These are phyloP conservation scores for Yarrowia sp. DNA, from an alignment of 805 yeast genomes.

Conservation along the genomic window DNA sequence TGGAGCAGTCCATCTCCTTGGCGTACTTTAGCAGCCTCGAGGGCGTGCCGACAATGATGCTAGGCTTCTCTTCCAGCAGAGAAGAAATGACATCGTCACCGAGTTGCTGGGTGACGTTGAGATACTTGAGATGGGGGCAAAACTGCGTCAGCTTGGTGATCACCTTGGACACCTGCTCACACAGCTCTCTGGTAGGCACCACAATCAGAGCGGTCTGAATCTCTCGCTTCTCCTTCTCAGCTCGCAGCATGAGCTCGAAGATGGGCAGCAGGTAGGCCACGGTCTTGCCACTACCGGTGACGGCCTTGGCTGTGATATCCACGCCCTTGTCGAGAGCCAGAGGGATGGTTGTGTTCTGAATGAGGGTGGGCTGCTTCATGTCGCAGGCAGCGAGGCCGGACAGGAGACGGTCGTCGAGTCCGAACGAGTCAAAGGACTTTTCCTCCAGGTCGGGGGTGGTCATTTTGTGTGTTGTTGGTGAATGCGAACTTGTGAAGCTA, in stretches of 20 bases:
- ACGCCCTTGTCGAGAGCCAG: conserved; percentile 84
- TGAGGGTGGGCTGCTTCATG: conserved; percentile 80
- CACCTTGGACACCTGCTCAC: conserved; percentile 77
- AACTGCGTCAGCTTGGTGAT: conserved; percentile 64
- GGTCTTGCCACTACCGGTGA: conserved; percentile 96
- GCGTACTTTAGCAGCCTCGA: conserved; percentile 60
- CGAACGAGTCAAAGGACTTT: conserved; percentile 62
- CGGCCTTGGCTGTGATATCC: conserved; percentile 90
- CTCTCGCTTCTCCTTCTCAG: conserved; percentile 32
- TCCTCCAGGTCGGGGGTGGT: conserved; percentile 1
- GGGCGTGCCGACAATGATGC: conserved; percentile 84
- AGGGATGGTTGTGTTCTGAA: conserved; percentile 90
- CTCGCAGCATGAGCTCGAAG: conserved; percentile 63
- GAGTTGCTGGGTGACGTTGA: conserved; percentile 66
- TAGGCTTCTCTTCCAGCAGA: conserved; percentile 70
- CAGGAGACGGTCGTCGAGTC: conserved; percentile 74
- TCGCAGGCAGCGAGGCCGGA: conserved; percentile 84
- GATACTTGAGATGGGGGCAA: conserved; percentile 61
- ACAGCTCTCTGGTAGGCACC: conserved; percentile 91
- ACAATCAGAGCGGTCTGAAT: conserved; percentile 53
- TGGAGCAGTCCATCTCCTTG: conserved; percentile 50
- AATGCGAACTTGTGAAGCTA: background rate
- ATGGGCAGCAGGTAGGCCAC: conserved; percentile 88
- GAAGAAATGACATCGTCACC: conserved; percentile 71
- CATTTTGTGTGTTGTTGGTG: background rate